Conservation (phyloP, 768 basidiomycete species). For the Mycena rosella region DNA sequence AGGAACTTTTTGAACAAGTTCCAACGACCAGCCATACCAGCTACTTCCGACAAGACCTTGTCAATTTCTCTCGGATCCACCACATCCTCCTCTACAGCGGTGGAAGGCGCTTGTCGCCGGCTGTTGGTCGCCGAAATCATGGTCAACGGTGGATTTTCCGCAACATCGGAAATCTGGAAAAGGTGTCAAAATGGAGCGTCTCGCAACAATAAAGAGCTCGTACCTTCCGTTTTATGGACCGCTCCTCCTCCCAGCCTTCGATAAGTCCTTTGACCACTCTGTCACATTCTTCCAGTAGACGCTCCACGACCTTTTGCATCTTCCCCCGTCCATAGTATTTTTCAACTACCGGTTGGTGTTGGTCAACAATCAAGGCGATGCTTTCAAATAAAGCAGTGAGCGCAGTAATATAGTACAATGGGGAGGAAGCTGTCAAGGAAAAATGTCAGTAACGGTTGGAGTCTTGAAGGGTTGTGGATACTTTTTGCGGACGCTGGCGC, state of each 20-base stretch:
- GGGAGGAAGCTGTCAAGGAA: conserved; percentile 79
- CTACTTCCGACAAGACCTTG: conserved; percentile 86
- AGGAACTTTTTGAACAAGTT: conserved; percentile 91
- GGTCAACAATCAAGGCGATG: conserved; percentile 95
- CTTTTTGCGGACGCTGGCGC: conserved; percentile 87
- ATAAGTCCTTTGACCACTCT: conserved; percentile 81
- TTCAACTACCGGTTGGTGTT: conserved; percentile 97
- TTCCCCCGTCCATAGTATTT: conserved; percentile 95
- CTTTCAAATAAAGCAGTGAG: conserved; percentile 95
- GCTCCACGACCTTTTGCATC: conserved; percentile 83
- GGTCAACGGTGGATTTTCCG: conserved; percentile 54
- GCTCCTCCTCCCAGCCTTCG: conserved; percentile 93
- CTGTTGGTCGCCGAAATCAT: conserved; percentile 43
- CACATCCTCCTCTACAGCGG: conserved; percentile 60
- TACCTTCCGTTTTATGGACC: conserved; percentile 85
- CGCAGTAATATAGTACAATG: conserved; percentile 90
- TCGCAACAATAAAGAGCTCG: conserved; percentile 14
- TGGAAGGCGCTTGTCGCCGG: conserved; percentile 47
- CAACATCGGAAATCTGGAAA: conserved; percentile 61
- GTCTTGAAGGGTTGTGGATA: conserved; percentile 47
- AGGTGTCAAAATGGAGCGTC: background rate
- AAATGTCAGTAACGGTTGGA: conserved; percentile 10
- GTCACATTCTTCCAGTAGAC: conserved; percentile 89
- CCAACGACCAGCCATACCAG: conserved; percentile 94
- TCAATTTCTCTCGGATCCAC: conserved; percentile 94